phyloP scores from a whole-genome alignment of 2,329 filamentous ascomycete genomes.

The Ilyonectria destructans region DNA sequence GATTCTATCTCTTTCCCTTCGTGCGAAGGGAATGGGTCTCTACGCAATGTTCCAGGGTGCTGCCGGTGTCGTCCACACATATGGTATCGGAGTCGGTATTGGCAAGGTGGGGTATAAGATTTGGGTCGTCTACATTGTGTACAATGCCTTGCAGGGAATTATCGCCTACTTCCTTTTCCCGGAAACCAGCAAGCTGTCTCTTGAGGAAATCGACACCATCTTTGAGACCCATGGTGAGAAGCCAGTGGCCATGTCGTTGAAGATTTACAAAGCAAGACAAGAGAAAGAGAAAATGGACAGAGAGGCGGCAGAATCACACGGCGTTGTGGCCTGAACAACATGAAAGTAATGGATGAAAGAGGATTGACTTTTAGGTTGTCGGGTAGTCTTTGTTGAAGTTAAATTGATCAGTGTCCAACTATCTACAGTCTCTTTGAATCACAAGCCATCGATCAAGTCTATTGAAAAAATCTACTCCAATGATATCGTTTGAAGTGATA shows the following conservation, averaged over 20 bases:
- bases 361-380: too few species aligned
- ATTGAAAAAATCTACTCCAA: too few species aligned
- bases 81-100: conserved; percentile 44
- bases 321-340: not conserved
- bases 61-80: conserved; percentile 43
- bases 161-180: conserved; percentile 44
- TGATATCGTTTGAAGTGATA: too few species aligned
- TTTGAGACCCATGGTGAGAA: conserved; percentile 39
- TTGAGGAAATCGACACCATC: conserved; percentile 46
- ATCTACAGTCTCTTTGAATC: too few species aligned
- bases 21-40: conserved; percentile 45
- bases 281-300: conserved; percentile 20
- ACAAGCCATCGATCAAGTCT: too few species aligned
- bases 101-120: conserved; percentile 43
- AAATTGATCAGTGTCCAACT: too few species aligned
- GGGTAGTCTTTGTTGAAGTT: too few species aligned
- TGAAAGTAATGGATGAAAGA: too few species aligned
- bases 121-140: conserved; percentile 44
- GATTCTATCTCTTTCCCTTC: conserved; percentile 39
- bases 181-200: conserved; percentile 41
- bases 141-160: conserved; percentile 39
- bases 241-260: conserved; percentile 20
- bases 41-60: conserved; percentile 47
- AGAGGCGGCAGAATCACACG: conserved; percentile 8
- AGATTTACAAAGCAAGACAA: conserved; percentile 26